Conservation (phyloP, 176 grass and related monocot genomes). For the Rhynchospora pubera region DNA sequence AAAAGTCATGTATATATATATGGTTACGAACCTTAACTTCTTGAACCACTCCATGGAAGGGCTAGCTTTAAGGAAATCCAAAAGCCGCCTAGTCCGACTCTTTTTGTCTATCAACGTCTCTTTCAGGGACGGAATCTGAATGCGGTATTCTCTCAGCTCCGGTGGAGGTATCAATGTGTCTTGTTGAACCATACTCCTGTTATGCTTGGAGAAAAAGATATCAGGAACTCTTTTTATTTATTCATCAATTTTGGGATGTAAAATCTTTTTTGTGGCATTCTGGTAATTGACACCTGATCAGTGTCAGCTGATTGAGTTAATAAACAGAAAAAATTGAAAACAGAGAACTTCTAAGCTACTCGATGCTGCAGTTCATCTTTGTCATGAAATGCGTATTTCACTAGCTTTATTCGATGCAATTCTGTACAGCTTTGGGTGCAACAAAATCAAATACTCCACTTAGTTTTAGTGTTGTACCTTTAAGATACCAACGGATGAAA, state of each 20-base stretch:
- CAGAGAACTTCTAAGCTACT: too few relatives aligned
- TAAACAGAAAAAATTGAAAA: too few relatives aligned
- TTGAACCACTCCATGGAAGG: conserved; percentile 24
- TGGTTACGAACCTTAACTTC: neutral
- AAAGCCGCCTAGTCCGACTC: neutral
- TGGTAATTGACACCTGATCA: too few relatives aligned
- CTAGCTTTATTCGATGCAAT: too few relatives aligned
- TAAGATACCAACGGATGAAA: neutral
- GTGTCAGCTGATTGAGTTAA: too few relatives aligned
- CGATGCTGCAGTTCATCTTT: too few relatives aligned
- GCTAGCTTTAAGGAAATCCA: conserved; percentile 5
- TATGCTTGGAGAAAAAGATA: neutral
- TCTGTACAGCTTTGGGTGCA: neutral
- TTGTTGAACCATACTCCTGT: conserved; percentile 5
- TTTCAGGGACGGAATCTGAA: neutral
- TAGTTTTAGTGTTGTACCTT: neutral
- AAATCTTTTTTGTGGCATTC: too few relatives aligned
- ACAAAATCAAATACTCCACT: neutral
- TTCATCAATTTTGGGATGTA: too few relatives aligned
- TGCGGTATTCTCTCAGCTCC: conserved; percentile 11
- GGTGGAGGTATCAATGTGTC: neutral
- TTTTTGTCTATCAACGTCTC: conserved; percentile 4
- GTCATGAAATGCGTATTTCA: too few relatives aligned
- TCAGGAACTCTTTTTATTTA: too few relatives aligned
- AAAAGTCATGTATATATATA: too few relatives aligned